These are phyloP conservation scores for Boletales sp. DNA, from an alignment of 768 basidiomycete species.

Conservation along the genomic window DNA sequence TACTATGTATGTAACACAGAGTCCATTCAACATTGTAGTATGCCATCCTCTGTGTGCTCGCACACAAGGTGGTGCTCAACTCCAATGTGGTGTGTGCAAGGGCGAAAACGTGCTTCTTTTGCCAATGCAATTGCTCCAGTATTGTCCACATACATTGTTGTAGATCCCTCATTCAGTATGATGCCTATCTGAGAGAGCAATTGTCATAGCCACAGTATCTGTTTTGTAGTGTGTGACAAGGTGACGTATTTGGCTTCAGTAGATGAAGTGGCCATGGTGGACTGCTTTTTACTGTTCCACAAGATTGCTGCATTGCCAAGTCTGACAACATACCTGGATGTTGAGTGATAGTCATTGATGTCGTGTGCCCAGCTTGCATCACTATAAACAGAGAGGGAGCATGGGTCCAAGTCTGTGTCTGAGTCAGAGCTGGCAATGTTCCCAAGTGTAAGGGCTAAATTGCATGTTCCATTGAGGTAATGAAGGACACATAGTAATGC, in stretches of 20 bases:
- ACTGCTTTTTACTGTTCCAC: slow-evolving; percentile 35
- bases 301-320: background rate
- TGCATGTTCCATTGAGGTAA: slow-evolving; percentile 1
- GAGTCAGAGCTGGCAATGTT: slow-evolving; percentile 19
- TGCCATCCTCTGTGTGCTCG: slow-evolving; percentile 26
- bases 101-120: slow-evolving; percentile 33
- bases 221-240: slow-evolving; percentile 7
- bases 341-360: background rate
- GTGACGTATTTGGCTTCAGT: slow-evolving; percentile 40
- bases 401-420: slow-evolving; percentile 11
- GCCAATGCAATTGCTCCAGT: slow-evolving; percentile 33
- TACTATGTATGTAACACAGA: too few species aligned
- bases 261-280: slow-evolving; percentile 32
- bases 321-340: background rate
- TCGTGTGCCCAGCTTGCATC: background rate
- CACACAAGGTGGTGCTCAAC: slow-evolving; percentile 38
- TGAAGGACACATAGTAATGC: slow-evolving; percentile 11
- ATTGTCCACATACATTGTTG: slow-evolving; percentile 27
- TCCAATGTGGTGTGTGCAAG: slow-evolving; percentile 42
- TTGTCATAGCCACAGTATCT: slow-evolving; percentile 18
- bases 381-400: background rate
- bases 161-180: background rate
- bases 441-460: background rate
- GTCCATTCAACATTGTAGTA: too few species aligned
- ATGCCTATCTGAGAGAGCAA: background rate